Percentiles rank a stretch among this genome's conserved stretches.
phyloP scores from a whole-genome alignment of 306 rosid species.

The Psophocarpus tetragonolobus region DNA sequence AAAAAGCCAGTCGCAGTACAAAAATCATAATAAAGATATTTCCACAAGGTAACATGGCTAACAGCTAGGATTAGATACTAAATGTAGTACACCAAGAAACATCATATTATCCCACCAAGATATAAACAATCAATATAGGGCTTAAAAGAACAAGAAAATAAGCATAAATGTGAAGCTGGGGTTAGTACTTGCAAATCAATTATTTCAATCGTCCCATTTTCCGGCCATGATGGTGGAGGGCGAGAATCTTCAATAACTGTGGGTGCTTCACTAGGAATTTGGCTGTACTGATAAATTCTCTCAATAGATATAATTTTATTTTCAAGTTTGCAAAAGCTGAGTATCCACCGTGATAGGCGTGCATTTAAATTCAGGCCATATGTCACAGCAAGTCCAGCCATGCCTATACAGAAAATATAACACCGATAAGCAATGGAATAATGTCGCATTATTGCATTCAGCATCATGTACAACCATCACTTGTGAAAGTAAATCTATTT shows the following conservation, averaged over 20 bases:
- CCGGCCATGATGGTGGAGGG: slow-evolving; percentile 90
- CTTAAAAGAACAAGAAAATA: not conserved
- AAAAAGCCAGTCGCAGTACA: slow-evolving; percentile 10
- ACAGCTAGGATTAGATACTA: slow-evolving; percentile 1
- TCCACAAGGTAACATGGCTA: not conserved
- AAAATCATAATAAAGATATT: slow-evolving; percentile 1
- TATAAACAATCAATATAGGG: not conserved
- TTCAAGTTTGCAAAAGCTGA: slow-evolving; percentile 99
- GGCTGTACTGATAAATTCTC: slow-evolving; percentile 96
- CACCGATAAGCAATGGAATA: slow-evolving; percentile 28
- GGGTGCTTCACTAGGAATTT: slow-evolving; percentile 92
- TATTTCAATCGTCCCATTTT: slow-evolving; percentile 71
- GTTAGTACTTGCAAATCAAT: slow-evolving; percentile 70
- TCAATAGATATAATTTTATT: slow-evolving; percentile 95
- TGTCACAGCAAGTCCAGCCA: slow-evolving; percentile 99
- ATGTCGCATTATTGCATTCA: not conserved
- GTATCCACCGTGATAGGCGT: slow-evolving; percentile 97
- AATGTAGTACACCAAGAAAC: not conserved
- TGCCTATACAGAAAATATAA: slow-evolving; percentile 58
- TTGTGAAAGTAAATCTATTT: slow-evolving; percentile 16
- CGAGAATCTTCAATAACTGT: slow-evolving; percentile 70
- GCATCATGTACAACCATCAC: slow-evolving; percentile 23
- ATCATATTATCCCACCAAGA: not conserved
- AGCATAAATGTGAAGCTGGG: slow-evolving; percentile 16
- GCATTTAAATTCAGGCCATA: slow-evolving; percentile 96